Evolutionary conservation across 129 eudicot genomes (phyloP), one percentile per base, ranked within the genome.

Genomic region (Artemisia tridentata): DNA sequence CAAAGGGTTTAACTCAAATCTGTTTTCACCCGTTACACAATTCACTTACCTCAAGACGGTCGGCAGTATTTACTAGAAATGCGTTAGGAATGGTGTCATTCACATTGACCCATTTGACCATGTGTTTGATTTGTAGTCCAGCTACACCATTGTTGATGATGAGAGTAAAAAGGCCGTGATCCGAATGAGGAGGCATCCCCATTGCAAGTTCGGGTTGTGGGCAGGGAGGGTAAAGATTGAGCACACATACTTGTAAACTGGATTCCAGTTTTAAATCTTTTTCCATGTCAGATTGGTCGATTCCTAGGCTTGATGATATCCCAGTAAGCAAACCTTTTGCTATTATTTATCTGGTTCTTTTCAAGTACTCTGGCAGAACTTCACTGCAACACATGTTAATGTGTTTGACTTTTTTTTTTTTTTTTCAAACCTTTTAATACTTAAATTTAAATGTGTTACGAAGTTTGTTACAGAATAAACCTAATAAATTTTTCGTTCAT

Each of bases 161-260:
- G 53, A 87, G 62, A 18, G 83, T 87, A 45, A 87, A 59, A 64
- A 84, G 82, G 59, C 89, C 87, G 55, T 84, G 89, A 50, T 84
- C 93, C 2, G 93, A 84, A 62, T 87, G 93, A 46, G 89, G 83
- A 1, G 86, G 89, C 52, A 87, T 21, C n/a, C 93, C 89, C n/a
- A 87, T 23, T 55, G 87, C 93, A 48, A 79, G 78, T 6, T 84
- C 83, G 11, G 89, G 93, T 65, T 84, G 87, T 8, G 89, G 93
- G 52, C 93, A 87, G 1, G 79, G 73, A 3, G 92, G 89, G 65
- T 86, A 86, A 19, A 71, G 63, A 76, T 86, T 86, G 25, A 66
- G 78, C 2, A 48, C 20, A 27, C 69, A 66, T 17, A 87, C 21
- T 53, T 87, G 87, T 41, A 78, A 77, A 20, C 85, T 52, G 1